These are phyloP conservation scores for Acanthamoeba sp. DNA, from an alignment of 208 protist genomes.

Conservation along the genomic window DNA sequence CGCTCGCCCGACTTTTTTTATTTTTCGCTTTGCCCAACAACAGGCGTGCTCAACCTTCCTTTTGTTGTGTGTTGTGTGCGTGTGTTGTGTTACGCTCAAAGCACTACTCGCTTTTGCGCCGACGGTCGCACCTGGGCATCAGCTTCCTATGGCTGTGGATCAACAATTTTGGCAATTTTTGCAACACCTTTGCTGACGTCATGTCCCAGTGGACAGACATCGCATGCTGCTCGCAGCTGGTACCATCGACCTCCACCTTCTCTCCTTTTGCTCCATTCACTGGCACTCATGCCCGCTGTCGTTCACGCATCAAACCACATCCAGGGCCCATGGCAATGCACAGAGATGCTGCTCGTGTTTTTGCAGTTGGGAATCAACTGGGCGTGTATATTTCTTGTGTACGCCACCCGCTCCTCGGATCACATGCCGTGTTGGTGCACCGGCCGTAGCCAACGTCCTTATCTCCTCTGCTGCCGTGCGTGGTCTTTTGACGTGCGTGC, in stretches of 20 bases:
- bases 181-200: constrained; percentile 62
- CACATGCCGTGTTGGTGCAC: too few relatives aligned
- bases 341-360: constrained; percentile 44
- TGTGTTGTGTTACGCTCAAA: neutral
- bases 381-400: constrained; percentile 66
- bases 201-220: constrained; percentile 36
- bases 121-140: constrained; percentile 59
- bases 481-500: neutral
- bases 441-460: too few relatives aligned
- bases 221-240: constrained; percentile 21
- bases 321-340: constrained; percentile 38
- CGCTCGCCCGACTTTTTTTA: too few relatives aligned
- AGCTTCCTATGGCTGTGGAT: constrained; percentile 67
- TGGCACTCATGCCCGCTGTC: too few relatives aligned
- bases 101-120: constrained; percentile 26
- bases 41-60: neutral
- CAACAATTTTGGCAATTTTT: constrained; percentile 76
- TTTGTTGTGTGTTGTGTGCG: neutral
- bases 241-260: neutral
- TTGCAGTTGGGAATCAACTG: constrained; percentile 68
- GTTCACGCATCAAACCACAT: neutral
- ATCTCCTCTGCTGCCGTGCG: neutral
- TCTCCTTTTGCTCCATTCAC: neutral
- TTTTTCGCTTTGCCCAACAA: neutral
- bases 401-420: neutral